Conservation (phyloP, 345 rosid species). For the Garcia nutans region DNA sequence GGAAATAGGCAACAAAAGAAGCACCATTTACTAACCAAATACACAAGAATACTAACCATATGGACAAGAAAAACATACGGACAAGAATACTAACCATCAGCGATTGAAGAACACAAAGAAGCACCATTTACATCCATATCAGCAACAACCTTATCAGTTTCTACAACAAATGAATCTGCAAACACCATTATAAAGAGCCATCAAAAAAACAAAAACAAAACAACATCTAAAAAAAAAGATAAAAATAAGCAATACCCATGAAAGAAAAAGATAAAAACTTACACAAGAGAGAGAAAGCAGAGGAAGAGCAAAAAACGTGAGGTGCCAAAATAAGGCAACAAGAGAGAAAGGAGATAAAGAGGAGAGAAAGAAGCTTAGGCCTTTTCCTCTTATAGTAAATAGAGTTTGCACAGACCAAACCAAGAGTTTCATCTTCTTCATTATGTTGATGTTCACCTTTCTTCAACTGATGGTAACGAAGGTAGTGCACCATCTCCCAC, state of each 20-base stretch:
- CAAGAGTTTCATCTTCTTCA: conserved; percentile 41
- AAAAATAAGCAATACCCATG: conserved; percentile 8
- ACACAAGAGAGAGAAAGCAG: conserved; percentile 54
- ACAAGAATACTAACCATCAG: conserved; percentile 49
- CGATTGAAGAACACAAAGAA: conserved; percentile 49
- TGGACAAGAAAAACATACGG: no score
- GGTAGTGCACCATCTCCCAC: conserved; percentile 40
- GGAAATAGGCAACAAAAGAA: neutral
- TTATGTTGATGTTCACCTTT: conserved; percentile 44
- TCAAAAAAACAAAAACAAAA: neutral
- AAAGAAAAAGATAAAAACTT: conserved; percentile 23
- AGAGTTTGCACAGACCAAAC: conserved; percentile 30
- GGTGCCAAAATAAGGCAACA: conserved; percentile 57
- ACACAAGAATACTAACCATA: conserved; percentile 46
- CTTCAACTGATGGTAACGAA: conserved; percentile 45
- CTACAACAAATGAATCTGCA: conserved; percentile 56
- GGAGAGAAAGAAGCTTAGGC: conserved; percentile 54
- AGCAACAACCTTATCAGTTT: conserved; percentile 33
- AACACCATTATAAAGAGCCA: conserved; percentile 16
- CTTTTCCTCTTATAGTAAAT: conserved; percentile 47
- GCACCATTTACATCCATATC: conserved; percentile 31
- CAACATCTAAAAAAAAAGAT: neutral
- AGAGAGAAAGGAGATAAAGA: conserved; percentile 64
- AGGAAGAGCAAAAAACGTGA: conserved; percentile 47
- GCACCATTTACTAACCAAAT: no score